Base-by-base conservation (phyloP, 768 basidiomycete species). In the Lentinula boryana region DNA sequence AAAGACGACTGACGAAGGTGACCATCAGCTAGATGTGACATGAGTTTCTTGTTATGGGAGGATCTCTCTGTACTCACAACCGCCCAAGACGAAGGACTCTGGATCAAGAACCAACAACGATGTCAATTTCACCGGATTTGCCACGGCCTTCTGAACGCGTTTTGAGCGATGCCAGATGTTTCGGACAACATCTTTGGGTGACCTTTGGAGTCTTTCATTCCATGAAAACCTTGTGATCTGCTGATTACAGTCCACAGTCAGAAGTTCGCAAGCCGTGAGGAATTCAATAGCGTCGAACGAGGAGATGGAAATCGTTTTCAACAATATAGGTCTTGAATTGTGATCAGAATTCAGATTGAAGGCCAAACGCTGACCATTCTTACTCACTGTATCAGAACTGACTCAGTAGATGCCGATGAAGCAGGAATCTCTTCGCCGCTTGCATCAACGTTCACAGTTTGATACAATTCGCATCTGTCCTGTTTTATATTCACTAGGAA, bases 11-110 rank as follows among this genome's bases (percentile, higher is more conserved):
- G 78, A 41, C 80, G 77, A 43, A 87, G 66, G 46, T 62, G 65
- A 1, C 86, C 86, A 70, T 87, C 84, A 40, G 77, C 86, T 87
- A 41, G 21, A 18, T 40, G 5, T 32, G 72, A 56, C 54, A 69
- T 67, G 13, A 64, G 52, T 18, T 51, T 62, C 4, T 68, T 66
- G 67, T 68, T 13, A 41, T 12, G 53, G 31, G 15, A 49, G 41
- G 23, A 49, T 32, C 9, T 58, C n/a, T 33, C 18, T 21, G 54
- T 3, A 70, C 83, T 36, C 64, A 90, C 90, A 79, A 64, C 79
- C 84, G 43, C 91, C 93, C 50, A 87, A 72, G 36, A 93, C 64
- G 27, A 94, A 74, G 0, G 71, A 58, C 38, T 85, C 81, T 0
- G 83, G 70, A 49, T 85, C 85, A 7, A 93, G 68, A 4, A 87